phyloP scores from a whole-genome alignment of 2,329 filamentous ascomycete species.

The Nothopassalora personata region DNA sequence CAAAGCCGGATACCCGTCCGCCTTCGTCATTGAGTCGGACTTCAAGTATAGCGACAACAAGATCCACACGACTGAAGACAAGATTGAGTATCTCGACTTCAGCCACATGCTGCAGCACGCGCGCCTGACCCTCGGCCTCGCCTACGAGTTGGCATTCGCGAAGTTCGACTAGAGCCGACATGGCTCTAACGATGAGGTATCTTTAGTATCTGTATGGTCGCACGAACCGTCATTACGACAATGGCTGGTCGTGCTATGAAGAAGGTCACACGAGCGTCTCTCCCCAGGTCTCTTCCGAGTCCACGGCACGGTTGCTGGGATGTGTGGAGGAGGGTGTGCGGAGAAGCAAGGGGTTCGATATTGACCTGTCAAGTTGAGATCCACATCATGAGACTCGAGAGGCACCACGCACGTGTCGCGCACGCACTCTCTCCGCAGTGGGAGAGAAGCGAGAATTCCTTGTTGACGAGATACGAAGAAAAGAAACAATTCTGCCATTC shows the following conservation, averaged over 20 bases:
- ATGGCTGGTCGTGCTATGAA: background rate
- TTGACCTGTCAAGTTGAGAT: background rate
- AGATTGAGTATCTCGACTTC: constrained; percentile 68
- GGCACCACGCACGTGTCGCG: constrained; percentile 1
- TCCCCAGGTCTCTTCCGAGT: background rate
- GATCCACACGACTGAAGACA: constrained; percentile 66
- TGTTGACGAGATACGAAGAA: background rate
- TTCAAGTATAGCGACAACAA: constrained; percentile 61
- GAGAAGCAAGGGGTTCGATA: constrained; percentile 1
- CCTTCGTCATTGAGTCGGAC: constrained; percentile 70
- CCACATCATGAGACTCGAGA: background rate
- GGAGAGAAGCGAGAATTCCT: background rate
- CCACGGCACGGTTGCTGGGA: background rate
- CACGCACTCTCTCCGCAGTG: background rate
- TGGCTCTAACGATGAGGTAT: background rate
- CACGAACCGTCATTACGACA: background rate
- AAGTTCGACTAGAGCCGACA: constrained; percentile 50
- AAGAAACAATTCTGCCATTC: background rate
- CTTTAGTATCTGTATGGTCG: background rate
- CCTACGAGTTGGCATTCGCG: constrained; percentile 77
- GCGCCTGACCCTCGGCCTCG: constrained; percentile 74
- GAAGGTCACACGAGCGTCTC: background rate
- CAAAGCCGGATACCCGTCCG: constrained; percentile 68
- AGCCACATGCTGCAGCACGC: constrained; percentile 91
- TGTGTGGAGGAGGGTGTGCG: constrained; percentile 1